Base-by-base conservation (phyloP, 352 stramenopile species). In the Globisporangium nagaii region DNA sequence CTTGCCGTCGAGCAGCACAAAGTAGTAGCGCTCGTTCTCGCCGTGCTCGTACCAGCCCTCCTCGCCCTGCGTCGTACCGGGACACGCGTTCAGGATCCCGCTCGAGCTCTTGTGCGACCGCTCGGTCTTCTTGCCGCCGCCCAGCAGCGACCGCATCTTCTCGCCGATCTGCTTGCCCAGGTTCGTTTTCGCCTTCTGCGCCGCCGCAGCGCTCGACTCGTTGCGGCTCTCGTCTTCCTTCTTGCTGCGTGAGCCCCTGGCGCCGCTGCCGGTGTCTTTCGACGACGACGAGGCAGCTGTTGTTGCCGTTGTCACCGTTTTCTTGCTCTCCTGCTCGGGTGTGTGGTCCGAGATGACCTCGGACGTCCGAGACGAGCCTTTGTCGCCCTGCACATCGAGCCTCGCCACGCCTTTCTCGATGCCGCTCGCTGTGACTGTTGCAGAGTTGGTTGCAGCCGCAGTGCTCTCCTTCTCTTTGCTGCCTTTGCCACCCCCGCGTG, bases 31-130 rank as follows among this genome's bases (percentile, higher is more conserved):
- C 60, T 92, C 84, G 41, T 88, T 88, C 63, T 91, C 84, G 32
- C 84, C 84, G 55, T 93, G 84, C 56, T 93, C 81, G 63, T 93
- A 93, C 84, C 84, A 93, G 15, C 84, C 84, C 71, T 93, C 84
- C 39, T 93, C 84, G 42, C 84, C 84, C 63, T 93, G 84, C 12
- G 82, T 66, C 17, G 84, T 93, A 31, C 81, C 79, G 7, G 75
- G 55, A 58, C 84, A 93, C 7, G 84, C 80, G 53, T 91, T 93
- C 22, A 93, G 53, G 44, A 93, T 91, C 27, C 83, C 83, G 25
- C 79, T 89, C 37, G 80, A 83, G 56, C 58, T 77, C 60, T 89
- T 90, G 56, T 62, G 70, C 48, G 66, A 66, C 8, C 70, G 60
- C n/a, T 83, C 67, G 22, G 65, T 73, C 49, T 93, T 93, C 56